These are phyloP conservation scores for Fusarium camptoceras DNA, from an alignment of 2,329 filamentous ascomycete genomes.

Conservation along the genomic window DNA sequence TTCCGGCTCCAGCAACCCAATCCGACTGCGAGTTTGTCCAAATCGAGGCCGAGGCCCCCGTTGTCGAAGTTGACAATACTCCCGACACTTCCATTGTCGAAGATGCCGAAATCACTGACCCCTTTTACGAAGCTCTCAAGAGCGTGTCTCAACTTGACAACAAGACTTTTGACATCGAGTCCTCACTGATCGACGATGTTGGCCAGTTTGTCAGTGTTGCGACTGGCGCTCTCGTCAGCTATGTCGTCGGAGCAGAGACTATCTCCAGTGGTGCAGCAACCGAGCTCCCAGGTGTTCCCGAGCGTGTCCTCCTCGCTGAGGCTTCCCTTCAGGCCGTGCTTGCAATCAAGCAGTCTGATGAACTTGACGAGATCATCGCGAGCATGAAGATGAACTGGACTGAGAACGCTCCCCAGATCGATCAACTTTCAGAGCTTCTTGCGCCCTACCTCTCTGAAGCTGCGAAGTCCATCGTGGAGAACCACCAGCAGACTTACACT, in stretches of 20 bases:
- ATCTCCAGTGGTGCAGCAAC: not conserved
- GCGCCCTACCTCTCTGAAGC: constrained; percentile 20
- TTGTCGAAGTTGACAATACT: not conserved
- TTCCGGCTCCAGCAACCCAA: not conserved
- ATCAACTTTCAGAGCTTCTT: constrained; percentile 11
- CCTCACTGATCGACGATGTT: not conserved
- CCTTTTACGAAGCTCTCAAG: not conserved
- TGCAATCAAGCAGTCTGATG: constrained; percentile 25
- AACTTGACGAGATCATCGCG: constrained; percentile 31
- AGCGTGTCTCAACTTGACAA: not conserved
- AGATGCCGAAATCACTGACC: not conserved
- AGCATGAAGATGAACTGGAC: constrained; percentile 32
- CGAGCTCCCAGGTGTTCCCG: not conserved
- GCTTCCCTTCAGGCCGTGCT: constrained; percentile 27
- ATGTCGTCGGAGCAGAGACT: not conserved
- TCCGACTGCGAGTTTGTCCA: not conserved
- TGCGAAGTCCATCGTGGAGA: constrained; percentile 5
- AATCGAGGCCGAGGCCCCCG: too few relatives aligned
- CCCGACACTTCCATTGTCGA: not conserved
- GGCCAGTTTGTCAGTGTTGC: not conserved
- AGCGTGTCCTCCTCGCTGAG: constrained; percentile 7
- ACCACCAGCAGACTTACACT: not conserved
- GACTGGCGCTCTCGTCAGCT: not conserved
- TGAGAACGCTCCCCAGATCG: constrained; percentile 16
- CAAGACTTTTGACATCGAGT: not conserved